phyloP scores from a whole-genome alignment of 352 stramenopile species.

The Pythium brachiatum region DNA sequence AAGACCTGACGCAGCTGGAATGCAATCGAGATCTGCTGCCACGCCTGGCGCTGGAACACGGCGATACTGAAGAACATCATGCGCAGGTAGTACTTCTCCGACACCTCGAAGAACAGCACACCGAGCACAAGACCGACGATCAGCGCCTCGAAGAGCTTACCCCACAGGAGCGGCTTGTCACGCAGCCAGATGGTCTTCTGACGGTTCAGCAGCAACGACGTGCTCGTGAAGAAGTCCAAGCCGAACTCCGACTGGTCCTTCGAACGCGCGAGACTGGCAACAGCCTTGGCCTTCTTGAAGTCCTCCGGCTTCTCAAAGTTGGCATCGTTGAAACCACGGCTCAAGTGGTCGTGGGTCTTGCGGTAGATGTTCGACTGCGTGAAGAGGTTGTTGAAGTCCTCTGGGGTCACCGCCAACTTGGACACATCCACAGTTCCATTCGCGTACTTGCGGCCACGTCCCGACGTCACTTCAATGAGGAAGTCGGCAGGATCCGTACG shows the following conservation, averaged over 20 bases:
- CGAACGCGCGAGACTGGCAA: constrained; percentile 28
- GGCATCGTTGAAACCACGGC: constrained; percentile 47
- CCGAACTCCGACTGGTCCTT: constrained; percentile 2
- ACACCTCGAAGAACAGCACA: constrained; percentile 59
- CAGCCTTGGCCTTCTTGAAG: constrained; percentile 45
- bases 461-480: constrained; percentile 33
- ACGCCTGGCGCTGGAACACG: constrained; percentile 63
- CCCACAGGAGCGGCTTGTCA: constrained; percentile 49
- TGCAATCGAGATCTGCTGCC: constrained; percentile 62
- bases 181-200: constrained; percentile 68
- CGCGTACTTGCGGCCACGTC: constrained; percentile 27
- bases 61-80: constrained; percentile 69
- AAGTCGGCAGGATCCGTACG: constrained; percentile 37
- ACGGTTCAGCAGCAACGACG: constrained; percentile 46
- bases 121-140: constrained; percentile 80
- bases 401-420: not conserved
- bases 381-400: constrained; percentile 41
- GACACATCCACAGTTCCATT: not conserved
- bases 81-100: constrained; percentile 52
- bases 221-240: constrained; percentile 40
- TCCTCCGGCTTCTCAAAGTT: constrained; percentile 51
- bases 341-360: constrained; percentile 39
- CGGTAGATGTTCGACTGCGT: constrained; percentile 46
- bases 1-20: constrained; percentile 77
- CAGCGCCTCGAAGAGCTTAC: constrained; percentile 54